Conservation (phyloP, 495 filamentous ascomycete genomes). For the Staphylotrichum longicolle region DNA sequence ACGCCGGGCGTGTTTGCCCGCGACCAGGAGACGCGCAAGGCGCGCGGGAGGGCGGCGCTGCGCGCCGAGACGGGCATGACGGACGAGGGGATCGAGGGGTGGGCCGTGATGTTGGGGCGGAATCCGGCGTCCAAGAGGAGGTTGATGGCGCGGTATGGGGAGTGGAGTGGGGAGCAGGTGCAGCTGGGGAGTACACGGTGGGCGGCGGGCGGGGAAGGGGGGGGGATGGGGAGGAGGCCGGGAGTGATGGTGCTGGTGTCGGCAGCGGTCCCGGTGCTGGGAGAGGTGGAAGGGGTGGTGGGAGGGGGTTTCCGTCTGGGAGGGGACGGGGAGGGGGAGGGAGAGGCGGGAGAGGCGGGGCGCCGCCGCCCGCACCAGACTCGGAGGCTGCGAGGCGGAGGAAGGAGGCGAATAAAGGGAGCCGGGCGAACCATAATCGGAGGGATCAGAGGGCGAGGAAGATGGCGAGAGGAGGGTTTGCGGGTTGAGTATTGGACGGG, state of each 20-base stretch:
- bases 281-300: constrained; percentile 35
- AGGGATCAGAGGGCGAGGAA: constrained; percentile 74
- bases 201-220: constrained; percentile 47
- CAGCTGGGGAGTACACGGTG: constrained; percentile 63
- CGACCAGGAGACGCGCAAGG: constrained; percentile 63
- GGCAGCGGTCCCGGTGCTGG: constrained; percentile 43
- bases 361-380: constrained; percentile 58
- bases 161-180: constrained; percentile 58
- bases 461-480: constrained; percentile 56
- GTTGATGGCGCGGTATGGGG: constrained; percentile 64
- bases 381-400: constrained; percentile 51
- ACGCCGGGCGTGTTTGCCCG: constrained; percentile 64
- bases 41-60: constrained; percentile 58
- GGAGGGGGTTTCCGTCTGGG: background rate
- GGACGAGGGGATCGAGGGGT: constrained; percentile 93
- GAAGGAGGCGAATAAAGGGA: constrained; percentile 65
- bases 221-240: constrained; percentile 45
- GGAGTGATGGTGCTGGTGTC: constrained; percentile 24
- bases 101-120: constrained; percentile 77
- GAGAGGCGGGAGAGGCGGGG: constrained; percentile 54
- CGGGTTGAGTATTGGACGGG: background rate
- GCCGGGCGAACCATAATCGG: constrained; percentile 62
- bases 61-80: constrained; percentile 81
- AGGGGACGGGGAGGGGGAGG: constrained; percentile 51
- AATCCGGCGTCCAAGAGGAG: constrained; percentile 63